A percentile compares a stretch with the other conserved stretches of the same genome.
phyloP scores from a whole-genome alignment of 306 rosid genomes.

The Cucurbita maxima region DNA sequence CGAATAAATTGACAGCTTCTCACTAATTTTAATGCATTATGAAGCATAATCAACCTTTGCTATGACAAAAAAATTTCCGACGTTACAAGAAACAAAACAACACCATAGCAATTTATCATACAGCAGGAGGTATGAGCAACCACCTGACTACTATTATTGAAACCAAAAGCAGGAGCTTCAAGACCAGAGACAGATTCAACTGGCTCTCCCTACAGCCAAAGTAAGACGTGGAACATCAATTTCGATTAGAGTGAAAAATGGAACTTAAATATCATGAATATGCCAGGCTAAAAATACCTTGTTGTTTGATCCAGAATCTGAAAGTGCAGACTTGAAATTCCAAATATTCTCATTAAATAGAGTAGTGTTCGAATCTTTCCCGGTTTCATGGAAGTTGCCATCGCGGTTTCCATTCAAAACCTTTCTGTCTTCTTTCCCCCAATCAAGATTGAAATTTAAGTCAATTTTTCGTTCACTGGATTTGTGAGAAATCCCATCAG shows the following conservation, averaged over 20 bases:
- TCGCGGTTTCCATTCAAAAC: neutral
- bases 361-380: slow-evolving; percentile 15
- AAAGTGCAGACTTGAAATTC: slow-evolving; percentile 23
- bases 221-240: neutral
- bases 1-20: neutral
- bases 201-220: neutral
- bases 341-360: slow-evolving; percentile 23
- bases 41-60: neutral
- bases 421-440: neutral
- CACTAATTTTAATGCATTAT: neutral
- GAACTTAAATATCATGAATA: neutral
- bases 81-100: neutral
- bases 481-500: slow-evolving; percentile 4
- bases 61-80: neutral
- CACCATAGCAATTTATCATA: neutral
- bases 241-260: neutral
- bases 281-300: slow-evolving; percentile 21
- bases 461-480: slow-evolving; percentile 13
- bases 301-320: slow-evolving; percentile 17
- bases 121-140: neutral
- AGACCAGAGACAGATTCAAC: neutral
- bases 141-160: neutral
- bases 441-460: slow-evolving; percentile 1
- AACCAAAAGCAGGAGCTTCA: neutral
- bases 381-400: slow-evolving; percentile 13